Base-by-base conservation (phyloP, 1,284 basidiomycete genomes). In the Rhodotorula sp. region DNA sequence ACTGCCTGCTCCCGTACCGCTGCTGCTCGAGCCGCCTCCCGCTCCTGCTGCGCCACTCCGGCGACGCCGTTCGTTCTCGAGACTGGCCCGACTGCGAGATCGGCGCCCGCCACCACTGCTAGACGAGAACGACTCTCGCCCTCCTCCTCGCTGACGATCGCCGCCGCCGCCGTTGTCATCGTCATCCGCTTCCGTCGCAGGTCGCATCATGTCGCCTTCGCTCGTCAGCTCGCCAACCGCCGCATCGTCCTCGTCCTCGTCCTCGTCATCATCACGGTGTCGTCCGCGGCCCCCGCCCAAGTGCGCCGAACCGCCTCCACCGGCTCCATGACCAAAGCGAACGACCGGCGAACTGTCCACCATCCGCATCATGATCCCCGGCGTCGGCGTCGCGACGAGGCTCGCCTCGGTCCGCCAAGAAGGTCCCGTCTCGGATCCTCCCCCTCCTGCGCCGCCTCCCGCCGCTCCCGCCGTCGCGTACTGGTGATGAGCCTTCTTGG, bases 321-420 rank as follows among this genome's bases (percentile, higher is more conserved):
- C 34, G 18, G 23, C 56, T 46, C 16, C 56, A 15, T 20, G 29
- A 23, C 54, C 57, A 23, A 62, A 52, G 21, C 63, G 26, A 15
- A 71, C 67, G 6, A 51, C 73, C 8, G 71, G 73, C 52, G 61
- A 67, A 26, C 62, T 70, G 54, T 68, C 72, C 48, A 70, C 61
- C 60, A 62, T 62, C 43, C 54, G 48, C 62, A 64, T 69, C 16
- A 64, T 39, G 51, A 52, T 51, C n/a, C 60, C 68, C 29, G 68
- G 65, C 52, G 69, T 74, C 29, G 69, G 65, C n/a, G 62, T 71
- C 61, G 66, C 62, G 31, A 68, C 61, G 26, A 65, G 47, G 34
- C 61, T 64, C 63, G 57, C 57, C n/a, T 62, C 65, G 61, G 57
- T 47, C 21, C 15, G 39, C 66, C 66, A 68, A 20, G 63, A 14